phyloP scores from a whole-genome alignment of 176 grass and related monocot genomes.

The Thinopyrum elongatum region DNA sequence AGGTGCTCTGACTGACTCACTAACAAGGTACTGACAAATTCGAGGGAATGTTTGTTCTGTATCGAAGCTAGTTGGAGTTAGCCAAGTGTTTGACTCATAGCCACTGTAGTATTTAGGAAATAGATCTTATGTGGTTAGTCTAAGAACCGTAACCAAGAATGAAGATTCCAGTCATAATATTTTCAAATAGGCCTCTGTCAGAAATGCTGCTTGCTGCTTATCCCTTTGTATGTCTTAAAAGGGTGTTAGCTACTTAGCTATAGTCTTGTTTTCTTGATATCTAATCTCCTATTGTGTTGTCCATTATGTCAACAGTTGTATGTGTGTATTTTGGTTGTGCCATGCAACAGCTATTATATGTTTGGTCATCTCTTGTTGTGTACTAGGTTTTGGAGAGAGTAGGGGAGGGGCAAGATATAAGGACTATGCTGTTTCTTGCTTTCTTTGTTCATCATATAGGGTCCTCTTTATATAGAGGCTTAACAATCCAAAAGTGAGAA shows the following conservation, averaged over 20 bases:
- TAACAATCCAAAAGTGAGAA: background rate
- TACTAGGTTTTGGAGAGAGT: background rate
- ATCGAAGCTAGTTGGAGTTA: background rate
- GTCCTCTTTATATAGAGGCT: background rate
- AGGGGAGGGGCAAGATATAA: background rate
- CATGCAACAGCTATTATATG: background rate
- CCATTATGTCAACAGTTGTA: background rate
- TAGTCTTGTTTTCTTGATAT: constrained; percentile 11
- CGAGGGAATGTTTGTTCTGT: too few relatives aligned
- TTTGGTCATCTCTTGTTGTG: background rate
- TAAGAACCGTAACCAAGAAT: background rate
- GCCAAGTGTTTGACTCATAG: background rate
- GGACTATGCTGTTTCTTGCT: background rate
- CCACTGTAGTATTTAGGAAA: background rate
- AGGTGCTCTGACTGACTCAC: too few relatives aligned
- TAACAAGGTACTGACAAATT: too few relatives aligned
- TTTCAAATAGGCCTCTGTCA: background rate
- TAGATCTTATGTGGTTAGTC: background rate
- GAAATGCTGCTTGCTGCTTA: constrained; percentile 14
- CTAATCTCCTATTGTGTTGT: constrained; percentile 7
- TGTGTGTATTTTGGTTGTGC: background rate
- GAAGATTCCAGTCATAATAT: background rate
- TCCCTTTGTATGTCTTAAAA: background rate
- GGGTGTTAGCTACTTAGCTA: background rate
- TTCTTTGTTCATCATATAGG: background rate